Evolutionary conservation across 2,329 filamentous ascomycete genomes (phyloP), one percentile per base, ranked within the genome.

Genomic region (Apiospora hydei): DNA sequence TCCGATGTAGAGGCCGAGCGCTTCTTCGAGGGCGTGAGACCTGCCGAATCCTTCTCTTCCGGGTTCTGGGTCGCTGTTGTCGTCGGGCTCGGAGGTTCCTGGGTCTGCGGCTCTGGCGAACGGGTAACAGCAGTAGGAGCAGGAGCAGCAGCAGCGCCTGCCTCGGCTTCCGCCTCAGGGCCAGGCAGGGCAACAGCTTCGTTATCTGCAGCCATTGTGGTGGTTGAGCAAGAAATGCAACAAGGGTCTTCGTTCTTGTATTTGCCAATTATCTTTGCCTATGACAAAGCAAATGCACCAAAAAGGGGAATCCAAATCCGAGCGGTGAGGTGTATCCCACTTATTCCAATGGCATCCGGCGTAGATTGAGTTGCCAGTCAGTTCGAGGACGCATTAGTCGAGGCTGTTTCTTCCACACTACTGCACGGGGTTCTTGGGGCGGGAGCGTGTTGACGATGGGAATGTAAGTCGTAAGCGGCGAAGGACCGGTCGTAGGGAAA

Each of bases 1-100:
- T 82, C 80, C 14, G 79, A 73, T 16, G 74, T 74, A 18, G 79
- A 76, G n/a, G 77, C 76, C n/a, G 78, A 74, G 73, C 79, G 78
- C 71, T 81, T 82, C 72, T 80, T 81, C 34, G 66, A 68, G 66
- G 66, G 66, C 26, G 66, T 46, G 7, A 30, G 41, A 8, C 41
- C 66, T 30, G 66, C 26, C n/a, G 66, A 68, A 34, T 68, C 66
- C 41, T 68, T 47, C 66, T 68, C 41, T 26, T 68, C 66, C 24
- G 41, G 41, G 21, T 44, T 68, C 34, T 44, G 66, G 2, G 43
- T 68, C 21, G 41, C 66, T 47, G 66, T 47, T 26, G 66, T 46
- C 41, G 66, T 68, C 57, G 57, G 57, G 57, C 57, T 64, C 34
- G 57, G 34, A 16, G 57, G 57, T 30, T 64, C 57, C 57, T 64